phyloP scores from a whole-genome alignment of 2,329 filamentous ascomycete genomes.

The Cordyceps farinosa region DNA sequence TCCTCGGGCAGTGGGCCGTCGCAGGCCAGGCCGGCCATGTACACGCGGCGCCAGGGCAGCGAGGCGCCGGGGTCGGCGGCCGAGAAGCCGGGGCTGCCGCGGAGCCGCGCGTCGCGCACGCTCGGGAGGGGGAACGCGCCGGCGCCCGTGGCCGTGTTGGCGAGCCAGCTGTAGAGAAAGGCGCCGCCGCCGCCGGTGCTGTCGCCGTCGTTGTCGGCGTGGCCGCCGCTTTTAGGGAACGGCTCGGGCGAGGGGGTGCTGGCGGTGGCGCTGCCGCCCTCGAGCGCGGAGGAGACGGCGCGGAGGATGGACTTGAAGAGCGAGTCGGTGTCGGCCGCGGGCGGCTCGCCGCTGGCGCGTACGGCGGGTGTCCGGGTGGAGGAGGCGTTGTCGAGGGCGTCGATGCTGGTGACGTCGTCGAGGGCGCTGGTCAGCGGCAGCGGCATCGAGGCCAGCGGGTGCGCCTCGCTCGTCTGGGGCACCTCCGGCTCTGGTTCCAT shows the following conservation, averaged over 20 bases:
- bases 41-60: conserved; percentile 68
- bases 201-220: conserved; percentile 26
- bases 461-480: conserved; percentile 13
- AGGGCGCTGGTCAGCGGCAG: background rate
- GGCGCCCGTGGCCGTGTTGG: conserved; percentile 49
- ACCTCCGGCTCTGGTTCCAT: conserved; percentile 22
- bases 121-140: conserved; percentile 70
- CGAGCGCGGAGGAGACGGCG: conserved; percentile 44
- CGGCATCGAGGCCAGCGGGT: background rate
- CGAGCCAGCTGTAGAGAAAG: conserved; percentile 46
- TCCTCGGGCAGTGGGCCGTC: conserved; percentile 50
- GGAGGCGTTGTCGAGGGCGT: conserved; percentile 15
- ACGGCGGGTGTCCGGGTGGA: background rate
- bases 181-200: conserved; percentile 27
- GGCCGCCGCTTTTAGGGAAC: conserved; percentile 28
- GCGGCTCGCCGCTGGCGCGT: conserved; percentile 17
- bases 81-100: conserved; percentile 41
- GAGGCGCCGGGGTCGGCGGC: conserved; percentile 34
- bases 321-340: conserved; percentile 24
- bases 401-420: conserved; percentile 6
- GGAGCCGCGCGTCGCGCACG: conserved; percentile 52
- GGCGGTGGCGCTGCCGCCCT: conserved; percentile 1
- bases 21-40: conserved; percentile 68
- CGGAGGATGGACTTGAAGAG: conserved; percentile 46
- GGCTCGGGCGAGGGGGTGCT: background rate